Conservation (phyloP, 345 rosid species). For the Eucalyptus coolabah region DNA sequence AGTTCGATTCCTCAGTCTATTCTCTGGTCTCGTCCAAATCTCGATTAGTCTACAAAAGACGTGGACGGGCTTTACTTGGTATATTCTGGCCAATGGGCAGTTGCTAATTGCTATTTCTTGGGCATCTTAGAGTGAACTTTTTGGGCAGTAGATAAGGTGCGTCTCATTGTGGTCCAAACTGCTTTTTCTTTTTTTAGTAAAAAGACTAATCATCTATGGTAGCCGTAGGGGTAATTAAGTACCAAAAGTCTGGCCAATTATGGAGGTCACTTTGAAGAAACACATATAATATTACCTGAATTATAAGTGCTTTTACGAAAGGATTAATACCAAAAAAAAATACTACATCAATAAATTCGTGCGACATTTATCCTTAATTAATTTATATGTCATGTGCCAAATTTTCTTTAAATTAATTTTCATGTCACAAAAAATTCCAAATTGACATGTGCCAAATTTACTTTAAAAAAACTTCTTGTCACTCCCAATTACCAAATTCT, state of each 20-base stretch:
- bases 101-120: not conserved
- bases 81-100: not conserved
- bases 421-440: not conserved
- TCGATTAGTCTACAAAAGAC: not conserved
- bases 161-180: not conserved
- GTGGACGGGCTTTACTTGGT: not conserved
- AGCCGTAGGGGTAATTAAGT: not conserved
- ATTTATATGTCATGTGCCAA: too few species aligned
- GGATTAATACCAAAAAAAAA: not conserved
- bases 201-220: not conserved
- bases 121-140: not conserved
- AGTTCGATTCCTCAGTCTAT: not conserved
- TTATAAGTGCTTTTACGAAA: not conserved
- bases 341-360: not conserved
- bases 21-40: not conserved
- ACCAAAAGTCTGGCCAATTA: not conserved
- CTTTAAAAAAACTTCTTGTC: not conserved
- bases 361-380: not conserved
- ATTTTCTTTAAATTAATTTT: not conserved
- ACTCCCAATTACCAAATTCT: not conserved
- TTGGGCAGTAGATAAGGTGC: not conserved
- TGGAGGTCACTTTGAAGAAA: not conserved
- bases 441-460: not conserved
- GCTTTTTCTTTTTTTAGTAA: not conserved
- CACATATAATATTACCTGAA: not conserved